Base-by-base conservation (phyloP, 1,284 basidiomycete genomes). In the Termitomyces sp. region DNA sequence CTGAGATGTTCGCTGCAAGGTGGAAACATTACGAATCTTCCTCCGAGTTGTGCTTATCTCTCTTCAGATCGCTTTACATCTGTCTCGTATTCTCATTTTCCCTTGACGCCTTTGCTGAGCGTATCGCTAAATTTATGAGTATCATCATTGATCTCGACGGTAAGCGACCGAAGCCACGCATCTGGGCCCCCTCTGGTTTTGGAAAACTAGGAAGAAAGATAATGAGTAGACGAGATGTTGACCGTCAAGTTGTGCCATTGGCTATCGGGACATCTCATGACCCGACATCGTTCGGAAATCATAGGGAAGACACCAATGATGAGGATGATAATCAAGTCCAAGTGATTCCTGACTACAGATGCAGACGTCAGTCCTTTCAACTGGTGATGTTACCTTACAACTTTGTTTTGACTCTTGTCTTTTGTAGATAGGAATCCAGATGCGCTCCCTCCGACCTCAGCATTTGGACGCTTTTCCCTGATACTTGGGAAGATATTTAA, bases 81-180 rank as follows among this genome's bases (percentile, higher is more conserved):
- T 74, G 73, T 47, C 75, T 75, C 51, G 72, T 75, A 2, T 76
- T 74, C 61, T 68, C 69, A 28, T 72, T 72, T 54, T 67, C 71
- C 28, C 58, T 77, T 4, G 70, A 74, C 19, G 68, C 68, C 3
- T 75, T 74, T 45, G 66, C 72, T 0, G 68, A 72, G 13, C 64
- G 68, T 12, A 62, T 74, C 2, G 53, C 63, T 13, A 65, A 62
- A n/a, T 56, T 75, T 5, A 57, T 75, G 31, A 53, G 58, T 15
- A 52, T 69, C 15, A 50, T 71, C 5, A 54, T 69, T 3, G 67
- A 68, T 9, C 61, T 75, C 10, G 72, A 74, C 50, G 44, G 44
- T 10, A 67, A 69, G 55, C 64, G 75, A 31, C 62, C 63, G 12
- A 62, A 64, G 30, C 64, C 69, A 9, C 59, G 72, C 17, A 38